phyloP scores from a whole-genome alignment of 805 yeast genomes.

The Suhomyces faveliae region DNA sequence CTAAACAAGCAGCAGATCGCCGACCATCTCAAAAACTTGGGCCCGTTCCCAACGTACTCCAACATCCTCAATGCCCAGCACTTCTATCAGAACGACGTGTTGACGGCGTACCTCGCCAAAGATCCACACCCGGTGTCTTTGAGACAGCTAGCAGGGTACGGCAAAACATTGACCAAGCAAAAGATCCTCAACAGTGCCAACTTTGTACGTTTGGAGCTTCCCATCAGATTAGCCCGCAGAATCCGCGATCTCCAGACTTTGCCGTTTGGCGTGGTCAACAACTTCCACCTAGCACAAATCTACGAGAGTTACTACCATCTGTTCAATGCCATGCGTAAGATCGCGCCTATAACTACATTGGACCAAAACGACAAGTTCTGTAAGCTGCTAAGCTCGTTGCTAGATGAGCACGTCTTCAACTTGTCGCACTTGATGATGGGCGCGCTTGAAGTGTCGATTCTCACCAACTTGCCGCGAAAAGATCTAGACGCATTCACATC shows the following conservation, averaged over 20 bases:
- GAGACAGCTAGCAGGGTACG: conserved; percentile 88
- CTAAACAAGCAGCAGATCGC: conserved; percentile 30
- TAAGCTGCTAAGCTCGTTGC: conserved; percentile 54
- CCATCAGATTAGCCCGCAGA: conserved; percentile 79
- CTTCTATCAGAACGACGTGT: conserved; percentile 77
- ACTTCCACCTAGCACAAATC: conserved; percentile 81
- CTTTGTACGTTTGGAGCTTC: conserved; percentile 82
- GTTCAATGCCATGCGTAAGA: conserved; percentile 79
- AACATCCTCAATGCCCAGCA: conserved; percentile 59
- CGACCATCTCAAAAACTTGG: conserved; percentile 32
- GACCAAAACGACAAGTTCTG: conserved; percentile 79
- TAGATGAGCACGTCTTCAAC: conserved; percentile 78
- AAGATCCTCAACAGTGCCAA: conserved; percentile 82
- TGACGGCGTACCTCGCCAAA: conserved; percentile 60
- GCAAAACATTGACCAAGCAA: conserved; percentile 70
- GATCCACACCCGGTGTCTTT: conserved; percentile 87
- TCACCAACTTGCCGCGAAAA: conserved; percentile 55
- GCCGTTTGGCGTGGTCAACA: conserved; percentile 82
- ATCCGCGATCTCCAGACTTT: conserved; percentile 74
- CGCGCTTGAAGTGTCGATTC: conserved; percentile 72
- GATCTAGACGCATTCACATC: conserved; percentile 74
- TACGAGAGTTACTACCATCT: conserved; percentile 87
- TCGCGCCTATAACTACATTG: conserved; percentile 62
- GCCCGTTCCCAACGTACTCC: conserved; percentile 43
- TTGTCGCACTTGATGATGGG: conserved; percentile 93